Evolutionary conservation across 345 rosid species (phyloP), one percentile per base, ranked within the genome.

Genomic region (Camelina sativa): DNA sequence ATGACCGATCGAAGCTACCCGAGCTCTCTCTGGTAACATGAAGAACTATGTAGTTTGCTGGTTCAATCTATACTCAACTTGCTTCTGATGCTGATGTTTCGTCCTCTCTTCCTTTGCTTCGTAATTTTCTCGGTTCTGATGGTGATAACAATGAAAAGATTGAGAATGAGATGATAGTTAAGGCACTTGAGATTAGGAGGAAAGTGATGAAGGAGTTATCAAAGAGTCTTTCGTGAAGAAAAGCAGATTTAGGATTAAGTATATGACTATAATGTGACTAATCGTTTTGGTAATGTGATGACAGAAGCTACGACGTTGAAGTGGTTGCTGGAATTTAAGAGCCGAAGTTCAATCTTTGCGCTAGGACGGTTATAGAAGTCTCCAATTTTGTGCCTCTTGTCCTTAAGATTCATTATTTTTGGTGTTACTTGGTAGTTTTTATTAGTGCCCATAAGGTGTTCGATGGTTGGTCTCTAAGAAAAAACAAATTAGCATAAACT

Each of bases 211-310:
- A 79, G 1, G 95, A 90, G 88, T 91, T 55, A 79, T 89, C 38
- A 90, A 80, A 84, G 85, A 79, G 73, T 85, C 82, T 19, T 79
- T 91, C 88, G 84, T 88, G 84, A 83, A 72, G 77, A 86, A 82
- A 77, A 96, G 95, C 2, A 87, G 86, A 75, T 91, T 91, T 60
- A 96, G 97, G 58, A 86, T 91, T n/a, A 91, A 96, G 0, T 91
- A 91, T 71, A 79, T 88, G 5, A 74, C 88, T n/a, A n/a, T 15
- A 91, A 90, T 83, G 79, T 94, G 77, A 83, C 81, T 8, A 65
- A 68, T 34, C 83, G 84, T 68, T 64, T 90, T 40, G 98, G 90
- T 73, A 73, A 84, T 69, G 85, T 88, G 43, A 87, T 94, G 96
- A 84, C 90, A 34, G 82, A 91, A 73, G 97, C 97, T 11, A 97